Percentiles rank a stretch among this genome's conserved stretches.
Conservation (phyloP, 768 basidiomycete species). For the Trichaptum fuscoviolaceum region DNA sequence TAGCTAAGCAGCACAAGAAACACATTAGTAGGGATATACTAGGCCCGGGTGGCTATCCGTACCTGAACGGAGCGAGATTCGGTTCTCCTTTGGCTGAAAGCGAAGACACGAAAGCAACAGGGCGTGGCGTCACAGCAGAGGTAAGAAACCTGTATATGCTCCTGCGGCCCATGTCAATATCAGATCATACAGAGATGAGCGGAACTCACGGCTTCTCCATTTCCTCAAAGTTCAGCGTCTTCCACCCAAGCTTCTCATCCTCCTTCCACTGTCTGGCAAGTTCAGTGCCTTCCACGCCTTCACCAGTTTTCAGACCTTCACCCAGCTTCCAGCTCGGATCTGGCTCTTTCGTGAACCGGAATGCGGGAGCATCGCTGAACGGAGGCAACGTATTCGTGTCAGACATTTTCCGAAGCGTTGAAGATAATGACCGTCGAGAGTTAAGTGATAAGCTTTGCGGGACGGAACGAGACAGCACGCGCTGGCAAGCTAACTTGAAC, state of each 20-base stretch:
- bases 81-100: slow-evolving; percentile 42
- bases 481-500: neutral
- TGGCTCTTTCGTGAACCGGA: slow-evolving; percentile 32
- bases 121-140: slow-evolving; percentile 57
- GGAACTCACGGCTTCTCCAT: slow-evolving; percentile 25
- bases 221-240: slow-evolving; percentile 35
- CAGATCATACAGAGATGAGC: slow-evolving; percentile 2
- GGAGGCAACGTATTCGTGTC: neutral
- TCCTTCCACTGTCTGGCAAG: slow-evolving; percentile 25
- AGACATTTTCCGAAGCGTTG: neutral
- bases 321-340: slow-evolving; percentile 40
- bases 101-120: slow-evolving; percentile 64
- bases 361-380: slow-evolving; percentile 18
- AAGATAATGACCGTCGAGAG: neutral
- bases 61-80: slow-evolving; percentile 70
- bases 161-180: slow-evolving; percentile 17
- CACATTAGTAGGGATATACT: slow-evolving; percentile 3
- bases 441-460: neutral
- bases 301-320: slow-evolving; percentile 26
- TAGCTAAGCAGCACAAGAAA: slow-evolving; percentile 33
- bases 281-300: slow-evolving; percentile 8
- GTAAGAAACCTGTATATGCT: slow-evolving; percentile 47
- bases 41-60: slow-evolving; percentile 20
- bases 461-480: neutral
- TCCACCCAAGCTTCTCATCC: slow-evolving; percentile 31